These are phyloP conservation scores for Juncus inflexus DNA, from an alignment of 176 grass and related monocot species.

Conservation along the genomic window DNA sequence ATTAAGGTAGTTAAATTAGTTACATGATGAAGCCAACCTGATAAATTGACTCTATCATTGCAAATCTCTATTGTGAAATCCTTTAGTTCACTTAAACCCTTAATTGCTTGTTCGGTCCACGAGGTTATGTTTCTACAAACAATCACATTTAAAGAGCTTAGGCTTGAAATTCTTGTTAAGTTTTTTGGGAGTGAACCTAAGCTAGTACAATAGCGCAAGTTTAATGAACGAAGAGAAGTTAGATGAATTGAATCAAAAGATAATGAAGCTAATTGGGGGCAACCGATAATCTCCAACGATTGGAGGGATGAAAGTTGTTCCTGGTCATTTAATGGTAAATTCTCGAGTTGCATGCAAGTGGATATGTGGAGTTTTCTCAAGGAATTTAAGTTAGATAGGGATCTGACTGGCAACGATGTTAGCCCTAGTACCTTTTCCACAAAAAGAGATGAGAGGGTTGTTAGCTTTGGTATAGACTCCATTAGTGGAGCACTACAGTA, in stretches of 20 bases:
- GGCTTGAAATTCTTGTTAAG: constrained; percentile 1
- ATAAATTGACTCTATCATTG: constrained; percentile 10
- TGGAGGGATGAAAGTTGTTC: constrained; percentile 24
- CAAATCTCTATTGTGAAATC: constrained; percentile 31
- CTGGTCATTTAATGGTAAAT: constrained; percentile 23
- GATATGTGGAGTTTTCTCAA: constrained; percentile 16
- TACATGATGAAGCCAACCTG: constrained; percentile 20
- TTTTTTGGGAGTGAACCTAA: constrained; percentile 19
- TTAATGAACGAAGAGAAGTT: constrained; percentile 16
- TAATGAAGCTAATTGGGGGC: constrained; percentile 9
- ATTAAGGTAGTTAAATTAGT: constrained; percentile 19
- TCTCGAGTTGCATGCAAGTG: constrained; percentile 14
- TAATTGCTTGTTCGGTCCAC: constrained; percentile 16
- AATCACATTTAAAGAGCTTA: constrained; percentile 15
- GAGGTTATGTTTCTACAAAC: constrained; percentile 22
- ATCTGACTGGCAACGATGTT: constrained; percentile 8
- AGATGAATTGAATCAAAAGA: constrained; percentile 9
- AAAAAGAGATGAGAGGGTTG: constrained; percentile 26
- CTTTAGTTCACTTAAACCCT: constrained; percentile 16
- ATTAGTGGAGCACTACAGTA: neutral
- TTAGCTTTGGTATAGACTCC: constrained; percentile 11
- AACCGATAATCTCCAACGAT: constrained; percentile 5
- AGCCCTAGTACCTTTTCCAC: constrained; percentile 3
- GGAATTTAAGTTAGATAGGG: neutral
- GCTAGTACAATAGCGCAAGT: constrained; percentile 19